Percentiles rank a stretch among this genome's conserved stretches.
phyloP scores from a whole-genome alignment of 768 basidiomycete species.

The Suillus plorans region DNA sequence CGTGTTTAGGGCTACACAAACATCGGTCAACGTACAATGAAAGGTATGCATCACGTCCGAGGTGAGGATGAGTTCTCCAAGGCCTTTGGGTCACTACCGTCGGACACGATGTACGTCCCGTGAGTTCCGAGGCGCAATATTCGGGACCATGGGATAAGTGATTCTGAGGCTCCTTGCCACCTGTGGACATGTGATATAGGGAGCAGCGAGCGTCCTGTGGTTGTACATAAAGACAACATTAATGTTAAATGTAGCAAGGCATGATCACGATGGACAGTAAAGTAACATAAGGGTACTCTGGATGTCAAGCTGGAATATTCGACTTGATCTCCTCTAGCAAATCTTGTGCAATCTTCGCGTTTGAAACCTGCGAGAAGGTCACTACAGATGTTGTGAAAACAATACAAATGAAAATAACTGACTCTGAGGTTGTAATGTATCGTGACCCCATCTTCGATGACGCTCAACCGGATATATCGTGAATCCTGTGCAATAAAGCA shows the following conservation, averaged over 20 bases:
- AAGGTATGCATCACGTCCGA: not conserved
- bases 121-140: not conserved
- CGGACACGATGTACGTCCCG: not conserved
- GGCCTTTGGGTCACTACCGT: not conserved
- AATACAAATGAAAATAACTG: constrained; percentile 21
- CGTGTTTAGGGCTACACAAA: not conserved
- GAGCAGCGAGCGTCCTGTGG: constrained; percentile 2
- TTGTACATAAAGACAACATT: constrained; percentile 21
- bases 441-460: constrained; percentile 58
- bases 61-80: constrained; percentile 1
- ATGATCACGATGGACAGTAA: constrained; percentile 17
- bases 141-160: not conserved
- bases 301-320: constrained; percentile 37
- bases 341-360: constrained; percentile 69
- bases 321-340: constrained; percentile 55
- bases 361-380: constrained; percentile 48
- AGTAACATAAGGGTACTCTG: constrained; percentile 10
- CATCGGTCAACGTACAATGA: not conserved
- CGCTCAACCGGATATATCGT: constrained; percentile 75
- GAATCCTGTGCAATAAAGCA: constrained; percentile 74
- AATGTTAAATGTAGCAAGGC: constrained; percentile 32
- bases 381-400: constrained; percentile 6
- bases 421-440: constrained; percentile 79
- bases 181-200: not conserved
- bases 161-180: not conserved